Evolutionary conservation across 2,329 filamentous ascomycete species (phyloP).

Genomic region (Penicillium brasilianum): DNA sequence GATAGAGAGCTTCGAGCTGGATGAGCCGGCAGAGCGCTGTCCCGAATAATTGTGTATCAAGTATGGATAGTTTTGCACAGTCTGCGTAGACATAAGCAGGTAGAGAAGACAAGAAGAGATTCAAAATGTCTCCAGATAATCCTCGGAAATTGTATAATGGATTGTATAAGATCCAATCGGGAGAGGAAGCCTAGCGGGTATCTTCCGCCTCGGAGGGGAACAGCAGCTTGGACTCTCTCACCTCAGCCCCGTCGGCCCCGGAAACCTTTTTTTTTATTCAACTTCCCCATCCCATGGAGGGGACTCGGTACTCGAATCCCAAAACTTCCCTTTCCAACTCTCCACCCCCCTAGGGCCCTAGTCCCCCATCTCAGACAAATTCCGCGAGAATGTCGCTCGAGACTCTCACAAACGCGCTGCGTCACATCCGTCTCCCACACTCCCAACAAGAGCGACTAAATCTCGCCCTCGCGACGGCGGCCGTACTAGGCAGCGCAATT

Average conservation of each 20-base stretch:
- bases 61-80: neutral
- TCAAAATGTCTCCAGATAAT: no score
- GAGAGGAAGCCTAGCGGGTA: neutral
- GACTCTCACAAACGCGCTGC: slow-evolving; percentile 5
- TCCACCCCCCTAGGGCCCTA: neutral
- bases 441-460: slow-evolving; percentile 20
- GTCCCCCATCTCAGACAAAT: neutral
- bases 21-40: neutral
- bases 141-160: neutral
- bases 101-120: no score
- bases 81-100: neutral
- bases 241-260: slow-evolving; percentile 1
- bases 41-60: neutral
- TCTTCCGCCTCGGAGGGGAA: slow-evolving; percentile 1
- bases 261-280: neutral
- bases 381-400: slow-evolving; percentile 10
- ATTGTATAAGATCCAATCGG: no score
- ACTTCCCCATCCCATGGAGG: neutral
- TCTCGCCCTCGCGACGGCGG: slow-evolving; percentile 25
- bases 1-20: slow-evolving; percentile 8
- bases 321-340: no score
- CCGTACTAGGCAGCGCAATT: slow-evolving; percentile 23
- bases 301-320: no score
- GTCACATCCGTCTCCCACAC: slow-evolving; percentile 15
- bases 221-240: neutral